Evolutionary conservation across 768 basidiomycete genomes (phyloP).

Genomic region (Termitomyces sp.): DNA sequence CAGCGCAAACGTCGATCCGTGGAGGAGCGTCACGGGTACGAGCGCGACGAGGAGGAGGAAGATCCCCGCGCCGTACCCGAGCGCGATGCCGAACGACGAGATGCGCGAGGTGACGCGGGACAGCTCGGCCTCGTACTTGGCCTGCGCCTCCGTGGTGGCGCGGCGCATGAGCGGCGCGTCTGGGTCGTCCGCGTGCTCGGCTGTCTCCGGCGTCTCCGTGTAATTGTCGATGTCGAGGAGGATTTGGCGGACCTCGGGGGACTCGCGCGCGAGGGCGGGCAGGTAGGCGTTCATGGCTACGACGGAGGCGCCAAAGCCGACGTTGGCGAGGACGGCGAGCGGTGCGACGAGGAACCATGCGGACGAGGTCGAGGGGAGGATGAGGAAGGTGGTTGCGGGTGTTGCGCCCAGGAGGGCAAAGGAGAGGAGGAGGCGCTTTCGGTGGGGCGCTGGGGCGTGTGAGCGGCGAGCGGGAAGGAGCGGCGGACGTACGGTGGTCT

Average conservation of each 20-base stretch:
- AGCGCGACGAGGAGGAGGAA: conserved; percentile 66
- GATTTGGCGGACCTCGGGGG: conserved; percentile 49
- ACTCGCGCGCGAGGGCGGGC: conserved; percentile 62
- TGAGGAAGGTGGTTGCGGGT: conserved; percentile 64
- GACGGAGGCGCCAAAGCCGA: conserved; percentile 78
- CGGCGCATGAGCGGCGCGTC: conserved; percentile 34
- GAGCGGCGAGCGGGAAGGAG: too few relatives aligned
- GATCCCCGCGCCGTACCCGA: conserved; percentile 85
- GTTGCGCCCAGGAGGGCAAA: conserved; percentile 73
- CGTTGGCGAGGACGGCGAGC: conserved; percentile 74
- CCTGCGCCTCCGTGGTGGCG: conserved; percentile 17
- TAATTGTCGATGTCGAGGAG: conserved; percentile 28
- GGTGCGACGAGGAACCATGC: conserved; percentile 67
- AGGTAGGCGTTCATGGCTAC: conserved; percentile 93
- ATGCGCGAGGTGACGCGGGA: conserved; percentile 78
- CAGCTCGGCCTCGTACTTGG: conserved; percentile 49
- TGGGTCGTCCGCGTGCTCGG: conserved; percentile 19
- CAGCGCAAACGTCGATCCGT: conserved; percentile 73
- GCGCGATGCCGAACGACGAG: conserved; percentile 80
- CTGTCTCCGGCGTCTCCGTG: conserved; percentile 16
- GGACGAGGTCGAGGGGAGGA: conserved; percentile 64
- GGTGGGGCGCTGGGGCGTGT: conserved; percentile 41
- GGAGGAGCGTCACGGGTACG: conserved; percentile 68
- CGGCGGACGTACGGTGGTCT: conserved; percentile 79
- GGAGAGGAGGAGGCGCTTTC: conserved; percentile 70